These are phyloP conservation scores for Sarocladium kiliense DNA, from an alignment of 2,329 filamentous ascomycete species.

Conservation along the genomic window DNA sequence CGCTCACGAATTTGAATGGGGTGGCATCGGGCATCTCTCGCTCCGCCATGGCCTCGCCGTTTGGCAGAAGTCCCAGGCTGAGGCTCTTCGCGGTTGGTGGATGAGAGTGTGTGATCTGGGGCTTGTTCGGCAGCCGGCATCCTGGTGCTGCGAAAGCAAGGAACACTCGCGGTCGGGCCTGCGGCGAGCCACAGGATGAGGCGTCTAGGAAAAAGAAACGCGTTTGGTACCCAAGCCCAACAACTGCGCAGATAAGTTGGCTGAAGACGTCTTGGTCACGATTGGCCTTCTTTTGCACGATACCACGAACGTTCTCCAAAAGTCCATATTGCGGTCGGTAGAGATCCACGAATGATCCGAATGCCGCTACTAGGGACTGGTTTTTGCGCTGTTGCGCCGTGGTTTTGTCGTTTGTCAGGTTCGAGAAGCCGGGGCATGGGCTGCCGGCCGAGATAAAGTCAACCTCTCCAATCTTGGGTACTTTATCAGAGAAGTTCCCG, in stretches of 20 bases:
- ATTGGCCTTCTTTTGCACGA: conserved; percentile 45
- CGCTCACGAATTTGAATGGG: conserved; percentile 55
- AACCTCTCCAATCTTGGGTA: conserved; percentile 58
- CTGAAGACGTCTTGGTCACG: conserved; percentile 62
- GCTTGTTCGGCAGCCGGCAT: conserved; percentile 48
- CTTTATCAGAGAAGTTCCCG: conserved; percentile 38
- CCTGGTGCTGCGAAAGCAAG: conserved; percentile 67
- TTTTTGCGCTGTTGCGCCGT: conserved; percentile 58
- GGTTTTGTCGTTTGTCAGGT: conserved; percentile 52
- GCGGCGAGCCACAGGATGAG: conserved; percentile 62
- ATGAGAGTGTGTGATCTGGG: conserved; percentile 59
- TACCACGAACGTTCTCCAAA: conserved; percentile 70
- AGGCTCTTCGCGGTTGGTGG: conserved; percentile 26
- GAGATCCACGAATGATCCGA: conserved; percentile 68
- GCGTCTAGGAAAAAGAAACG: conserved; percentile 64
- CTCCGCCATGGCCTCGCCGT: conserved; percentile 53
- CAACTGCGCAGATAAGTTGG: conserved; percentile 66
- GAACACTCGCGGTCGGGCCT: conserved; percentile 64
- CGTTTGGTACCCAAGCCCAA: conserved; percentile 73
- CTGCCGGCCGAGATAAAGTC: conserved; percentile 68
- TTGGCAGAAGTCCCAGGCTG: conserved; percentile 53
- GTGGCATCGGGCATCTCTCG: conserved; percentile 38
- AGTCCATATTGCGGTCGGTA: conserved; percentile 71
- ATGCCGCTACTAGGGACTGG: conserved; percentile 71
- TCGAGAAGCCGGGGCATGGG: conserved; percentile 73